Evolutionary conservation across 495 filamentous ascomycete species (phyloP).

Genomic region (Penicillium simplicissimum): DNA sequence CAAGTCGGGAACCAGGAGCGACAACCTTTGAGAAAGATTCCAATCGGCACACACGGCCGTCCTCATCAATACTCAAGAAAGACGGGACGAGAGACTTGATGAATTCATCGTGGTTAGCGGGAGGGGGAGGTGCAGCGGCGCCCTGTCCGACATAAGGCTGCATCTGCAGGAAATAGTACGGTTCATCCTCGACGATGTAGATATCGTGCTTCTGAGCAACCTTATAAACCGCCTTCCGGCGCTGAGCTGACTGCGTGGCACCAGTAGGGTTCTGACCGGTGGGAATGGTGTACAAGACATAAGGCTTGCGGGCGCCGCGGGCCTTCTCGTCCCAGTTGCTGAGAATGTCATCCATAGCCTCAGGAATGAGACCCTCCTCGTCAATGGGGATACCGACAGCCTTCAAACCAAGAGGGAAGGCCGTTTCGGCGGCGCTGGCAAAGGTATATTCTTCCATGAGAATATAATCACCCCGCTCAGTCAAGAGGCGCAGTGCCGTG

Average conservation of each 20-base stretch:
- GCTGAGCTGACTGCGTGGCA: constrained; percentile 67
- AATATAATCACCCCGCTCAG: constrained; percentile 67
- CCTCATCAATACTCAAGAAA: constrained; percentile 61
- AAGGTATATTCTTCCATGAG: constrained; percentile 90
- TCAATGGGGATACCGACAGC: constrained; percentile 77
- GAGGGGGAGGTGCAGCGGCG: constrained; percentile 51
- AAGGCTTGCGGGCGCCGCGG: constrained; percentile 66
- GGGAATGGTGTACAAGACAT: constrained; percentile 56
- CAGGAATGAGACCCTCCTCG: constrained; percentile 71
- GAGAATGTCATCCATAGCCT: constrained; percentile 64
- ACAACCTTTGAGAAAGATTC: constrained; percentile 73
- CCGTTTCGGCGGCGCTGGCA: constrained; percentile 77
- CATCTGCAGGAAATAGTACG: constrained; percentile 99
- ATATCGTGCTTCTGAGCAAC: constrained; percentile 81
- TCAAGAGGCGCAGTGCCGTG: constrained; percentile 74
- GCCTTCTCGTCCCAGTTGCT: constrained; percentile 60
- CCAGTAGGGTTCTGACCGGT: constrained; percentile 94
- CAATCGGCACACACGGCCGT: constrained; percentile 67
- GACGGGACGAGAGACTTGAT: constrained; percentile 60
- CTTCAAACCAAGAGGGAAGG: constrained; percentile 71
- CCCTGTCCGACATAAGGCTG: constrained; percentile 67
- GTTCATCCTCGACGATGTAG: constrained; percentile 91
- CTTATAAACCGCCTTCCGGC: constrained; percentile 70
- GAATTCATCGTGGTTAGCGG: constrained; percentile 58
- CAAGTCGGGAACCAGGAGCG: constrained; percentile 59